Evolutionary conservation across 805 yeast genomes (phyloP).

Genomic region (Lachancea quebecensis): DNA sequence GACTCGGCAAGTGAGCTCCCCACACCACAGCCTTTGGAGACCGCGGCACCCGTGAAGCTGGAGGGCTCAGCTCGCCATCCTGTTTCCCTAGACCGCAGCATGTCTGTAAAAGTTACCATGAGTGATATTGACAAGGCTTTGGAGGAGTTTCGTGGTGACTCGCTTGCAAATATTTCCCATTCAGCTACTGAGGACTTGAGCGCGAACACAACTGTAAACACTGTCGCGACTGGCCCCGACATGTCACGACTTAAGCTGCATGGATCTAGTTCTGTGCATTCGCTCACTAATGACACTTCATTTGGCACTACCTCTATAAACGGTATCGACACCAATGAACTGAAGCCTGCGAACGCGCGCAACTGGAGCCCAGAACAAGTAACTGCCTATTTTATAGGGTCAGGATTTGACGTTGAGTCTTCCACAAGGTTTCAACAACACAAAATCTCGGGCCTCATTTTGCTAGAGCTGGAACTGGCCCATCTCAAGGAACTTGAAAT

Average conservation of each 20-base stretch:
- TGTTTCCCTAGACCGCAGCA: conserved; percentile 23
- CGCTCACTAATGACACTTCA: conserved; percentile 14
- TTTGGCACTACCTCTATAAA: conserved; percentile 10
- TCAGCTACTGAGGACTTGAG: neutral
- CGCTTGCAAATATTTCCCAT: conserved; percentile 5
- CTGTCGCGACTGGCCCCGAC: conserved; percentile 8
- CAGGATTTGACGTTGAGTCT: conserved; percentile 69
- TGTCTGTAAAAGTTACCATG: conserved; percentile 48
- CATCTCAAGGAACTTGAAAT: conserved; percentile 90
- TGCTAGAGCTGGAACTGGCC: conserved; percentile 77
- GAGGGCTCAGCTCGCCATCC: neutral
- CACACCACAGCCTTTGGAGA: conserved; percentile 24
- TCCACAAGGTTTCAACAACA: conserved; percentile 79
- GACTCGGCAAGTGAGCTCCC: conserved; percentile 22
- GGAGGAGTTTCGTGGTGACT: conserved; percentile 46
- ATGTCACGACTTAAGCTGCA: conserved; percentile 8
- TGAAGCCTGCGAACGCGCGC: conserved; percentile 44
- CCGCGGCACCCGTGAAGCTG: conserved; percentile 15
- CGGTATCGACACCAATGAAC: conserved; percentile 24
- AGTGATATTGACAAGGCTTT: conserved; percentile 69
- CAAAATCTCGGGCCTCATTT: conserved; percentile 80
- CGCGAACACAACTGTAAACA: conserved; percentile 4
- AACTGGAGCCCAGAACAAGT: conserved; percentile 88
- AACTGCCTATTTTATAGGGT: conserved; percentile 59
- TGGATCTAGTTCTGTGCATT: conserved; percentile 10